Base-by-base conservation (phyloP, 306 rosid genomes). In the Nissolia schottii region DNA sequence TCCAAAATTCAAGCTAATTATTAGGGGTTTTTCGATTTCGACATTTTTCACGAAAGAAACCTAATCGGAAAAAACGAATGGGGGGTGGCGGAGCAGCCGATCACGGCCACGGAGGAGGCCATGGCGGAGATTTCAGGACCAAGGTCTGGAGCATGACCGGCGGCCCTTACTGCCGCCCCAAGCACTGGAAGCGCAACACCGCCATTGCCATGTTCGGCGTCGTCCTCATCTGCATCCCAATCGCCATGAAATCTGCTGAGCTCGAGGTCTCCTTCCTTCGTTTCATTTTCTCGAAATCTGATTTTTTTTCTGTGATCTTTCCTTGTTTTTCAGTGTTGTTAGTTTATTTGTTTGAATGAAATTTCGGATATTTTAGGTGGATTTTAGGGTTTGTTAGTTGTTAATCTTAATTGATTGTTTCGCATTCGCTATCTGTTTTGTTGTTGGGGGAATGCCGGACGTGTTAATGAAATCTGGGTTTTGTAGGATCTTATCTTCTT, bases 121-220 rank as follows among this genome's bases (percentile, higher is more conserved):
- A 84, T 51, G 89, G 83, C 7, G 92, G 84, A 4, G 99, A 95
- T 77, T 91, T 91, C 85, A 85, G 97, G 84, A 62, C 57, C 76
- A 95, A 91, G 81, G 99, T 95, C 4, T 95, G 99, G 99, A 91
- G 96, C 77, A 91, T 95, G 93, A 40, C 79, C 12, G 99, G 99
- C 22, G 99, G 99, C 25, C 92, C 97, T 14, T 0, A 95, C 84
- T 95, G 97, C 34, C 84, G 99, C 31, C 99, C 99, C 58, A 89
- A 86, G 77, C 93, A 95, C 78, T 95, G 99, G 99, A 90, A 77
- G 81, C 96, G 96, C 56, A 95, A 95, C 82, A 95, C 99, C 7
- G 97, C 93, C 64, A 75, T 91, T 2, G 99, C 97, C 23, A 89
- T 95, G 99, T 73, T 80, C 55, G 99, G 97, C 5, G 80, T 89